Evolutionary conservation across 2,329 filamentous ascomycete genomes (phyloP), one percentile per base, ranked within the genome.

Genomic region (Colletotrichum salicis): DNA sequence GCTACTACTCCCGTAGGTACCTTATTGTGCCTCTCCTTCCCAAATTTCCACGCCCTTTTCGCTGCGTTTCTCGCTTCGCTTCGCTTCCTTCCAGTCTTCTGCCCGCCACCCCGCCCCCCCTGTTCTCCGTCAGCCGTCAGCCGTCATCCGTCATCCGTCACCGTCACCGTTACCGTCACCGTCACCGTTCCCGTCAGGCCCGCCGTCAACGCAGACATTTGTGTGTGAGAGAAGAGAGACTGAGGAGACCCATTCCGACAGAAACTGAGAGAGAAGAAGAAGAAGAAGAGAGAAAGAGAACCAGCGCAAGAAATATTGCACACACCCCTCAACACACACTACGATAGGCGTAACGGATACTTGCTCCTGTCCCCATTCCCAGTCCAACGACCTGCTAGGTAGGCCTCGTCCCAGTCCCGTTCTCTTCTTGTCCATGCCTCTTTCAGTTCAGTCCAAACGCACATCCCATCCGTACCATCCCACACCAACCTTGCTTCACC

Each of bases 371-470:
- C n/a, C 52, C 68, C 35, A 41, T 31, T 41, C 51, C 13, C 13
- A 54, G 29, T 57, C 48, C 52, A 29, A 45, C 63, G 54, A 58
- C 65, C 67, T 51, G 22, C 41, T 48, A 22, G 41, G 19, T 48
- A 60, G 29, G 41, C 51, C 58, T 41, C 22, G 33, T 54, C 58
- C 41, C 22, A 52, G 56, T 57, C 64, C 63, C 67, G 37, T 57
- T 45, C 63, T 67, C 63, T 24, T n/a, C 31, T 33, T 37, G 54
- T 59, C 51, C 65, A 51, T 54, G 33, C 45, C 59, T 41, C 37
- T 63, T 57, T 52, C 64, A 54, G 24, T 71, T 48, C 69, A 60
- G 69, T 71, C 69, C 65, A 71, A 59, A 64, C 59, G 35, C 58
- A 64, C 58, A 71, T 60, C 59, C 59, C 59, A 61, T 69, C 54